Conservation (phyloP, 2,329 filamentous ascomycete species). For the Aspergillus glaucus region DNA sequence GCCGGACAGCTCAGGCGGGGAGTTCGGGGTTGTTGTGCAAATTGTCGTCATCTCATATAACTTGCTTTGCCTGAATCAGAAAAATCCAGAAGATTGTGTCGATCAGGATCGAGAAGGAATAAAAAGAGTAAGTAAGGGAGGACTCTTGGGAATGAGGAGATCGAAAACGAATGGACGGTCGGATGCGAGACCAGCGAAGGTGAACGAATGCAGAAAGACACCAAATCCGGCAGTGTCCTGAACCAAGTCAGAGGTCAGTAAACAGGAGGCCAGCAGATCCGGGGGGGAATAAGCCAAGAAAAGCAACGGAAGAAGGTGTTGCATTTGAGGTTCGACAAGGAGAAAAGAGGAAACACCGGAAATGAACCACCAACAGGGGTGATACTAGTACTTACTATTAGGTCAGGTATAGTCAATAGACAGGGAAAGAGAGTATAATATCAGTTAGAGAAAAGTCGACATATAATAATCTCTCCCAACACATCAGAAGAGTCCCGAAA, state of each 20-base stretch:
- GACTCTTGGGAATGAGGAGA: not conserved
- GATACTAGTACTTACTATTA: constrained; percentile 1
- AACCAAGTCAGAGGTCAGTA: too few species aligned
- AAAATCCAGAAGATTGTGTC: not conserved
- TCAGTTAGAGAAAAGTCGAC: too few species aligned
- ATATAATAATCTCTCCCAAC: too few species aligned
- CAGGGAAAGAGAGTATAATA: not conserved
- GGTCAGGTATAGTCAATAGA: not conserved
- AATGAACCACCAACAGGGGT: constrained; percentile 4
- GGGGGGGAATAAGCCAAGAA: too few species aligned
- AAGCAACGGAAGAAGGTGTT: too few species aligned
- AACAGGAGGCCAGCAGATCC: too few species aligned
- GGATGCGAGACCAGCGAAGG: not conserved
- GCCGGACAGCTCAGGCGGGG: constrained; percentile 70
- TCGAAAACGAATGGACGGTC: not conserved
- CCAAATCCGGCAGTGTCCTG: too few species aligned
- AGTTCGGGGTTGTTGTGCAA: constrained; percentile 52
- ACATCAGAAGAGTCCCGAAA: constrained; percentile 3
- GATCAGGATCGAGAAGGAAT: not conserved
- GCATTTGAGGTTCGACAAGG: not conserved
- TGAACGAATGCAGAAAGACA: not conserved
- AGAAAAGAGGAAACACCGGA: not conserved
- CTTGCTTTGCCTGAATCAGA: constrained; percentile 2
- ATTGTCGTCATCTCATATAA: constrained; percentile 38
- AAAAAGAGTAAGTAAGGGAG: not conserved